A percentile compares a stretch with the other conserved stretches of the same genome.
Evolutionary conservation across 2,329 filamentous ascomycete genomes (phyloP).

Genomic region (Aspergillus oerlinghausenensis): DNA sequence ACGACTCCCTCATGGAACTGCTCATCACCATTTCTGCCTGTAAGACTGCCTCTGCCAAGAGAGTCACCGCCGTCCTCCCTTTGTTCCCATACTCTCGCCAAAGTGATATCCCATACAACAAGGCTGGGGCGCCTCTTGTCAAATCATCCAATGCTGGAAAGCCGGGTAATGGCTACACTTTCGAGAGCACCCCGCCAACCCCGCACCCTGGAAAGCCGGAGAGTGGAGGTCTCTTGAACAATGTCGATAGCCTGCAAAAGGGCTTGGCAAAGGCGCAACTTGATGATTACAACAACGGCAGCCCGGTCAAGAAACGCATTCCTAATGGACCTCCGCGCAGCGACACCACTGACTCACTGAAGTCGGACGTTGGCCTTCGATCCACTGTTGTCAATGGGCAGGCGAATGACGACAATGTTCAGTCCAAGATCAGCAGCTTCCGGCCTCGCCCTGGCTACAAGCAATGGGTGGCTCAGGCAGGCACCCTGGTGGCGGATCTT

Average conservation of each 20-base stretch:
- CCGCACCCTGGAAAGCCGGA: slow-evolving; percentile 69
- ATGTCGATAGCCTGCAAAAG: slow-evolving; percentile 65
- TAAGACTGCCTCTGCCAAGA: slow-evolving; percentile 86
- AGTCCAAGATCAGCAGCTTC: slow-evolving; percentile 57
- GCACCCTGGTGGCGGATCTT: slow-evolving; percentile 88
- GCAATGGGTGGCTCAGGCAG: slow-evolving; percentile 97
- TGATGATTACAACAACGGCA: slow-evolving; percentile 47
- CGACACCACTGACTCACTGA: slow-evolving; percentile 36
- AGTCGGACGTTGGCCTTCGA: slow-evolving; percentile 23
- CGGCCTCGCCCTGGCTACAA: slow-evolving; percentile 90
- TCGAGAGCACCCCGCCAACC: slow-evolving; percentile 86
- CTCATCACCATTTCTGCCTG: slow-evolving; percentile 98
- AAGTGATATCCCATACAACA: slow-evolving; percentile 95
- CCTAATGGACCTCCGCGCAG: slow-evolving; percentile 37
- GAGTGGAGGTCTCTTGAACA: slow-evolving; percentile 62
- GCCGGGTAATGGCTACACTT: slow-evolving; percentile 61
- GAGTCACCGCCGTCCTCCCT: slow-evolving; percentile 89
- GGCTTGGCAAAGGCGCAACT: slow-evolving; percentile 65
- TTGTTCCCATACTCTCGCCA: slow-evolving; percentile 96
- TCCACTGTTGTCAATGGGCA: slow-evolving; percentile 43
- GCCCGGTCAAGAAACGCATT: slow-evolving; percentile 42
- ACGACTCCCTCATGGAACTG: slow-evolving; percentile 93
- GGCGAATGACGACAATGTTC: slow-evolving; percentile 55
- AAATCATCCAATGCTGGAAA: slow-evolving; percentile 52
- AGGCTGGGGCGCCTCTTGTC: slow-evolving; percentile 80